phyloP scores from a whole-genome alignment of 345 rosid species.

The Populus alba region DNA sequence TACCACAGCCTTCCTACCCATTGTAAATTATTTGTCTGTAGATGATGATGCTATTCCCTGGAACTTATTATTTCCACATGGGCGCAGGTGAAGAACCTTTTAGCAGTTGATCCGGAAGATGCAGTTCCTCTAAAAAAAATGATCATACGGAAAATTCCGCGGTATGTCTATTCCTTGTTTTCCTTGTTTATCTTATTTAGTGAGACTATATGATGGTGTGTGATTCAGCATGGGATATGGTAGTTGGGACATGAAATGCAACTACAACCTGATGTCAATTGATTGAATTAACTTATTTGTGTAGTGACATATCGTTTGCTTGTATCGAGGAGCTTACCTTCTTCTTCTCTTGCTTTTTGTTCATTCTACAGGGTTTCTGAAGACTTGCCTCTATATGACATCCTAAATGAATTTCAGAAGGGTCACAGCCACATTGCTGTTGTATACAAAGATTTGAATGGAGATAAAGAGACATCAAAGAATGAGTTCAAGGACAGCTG shows the following conservation, averaged over 20 bases:
- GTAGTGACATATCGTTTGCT: neutral
- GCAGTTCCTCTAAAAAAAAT: constrained; percentile 79
- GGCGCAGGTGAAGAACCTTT: constrained; percentile 80
- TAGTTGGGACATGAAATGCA: neutral
- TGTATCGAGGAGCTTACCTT: neutral
- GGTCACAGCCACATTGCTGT: constrained; percentile 97
- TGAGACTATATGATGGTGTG: neutral
- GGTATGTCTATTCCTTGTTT: constrained; percentile 35
- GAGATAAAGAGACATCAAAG: constrained; percentile 33
- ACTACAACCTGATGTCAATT: neutral
- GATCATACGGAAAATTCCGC: constrained; percentile 84
- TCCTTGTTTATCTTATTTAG: neutral
- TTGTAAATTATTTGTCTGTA: neutral
- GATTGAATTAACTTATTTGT: neutral
- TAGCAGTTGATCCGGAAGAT: constrained; percentile 66
- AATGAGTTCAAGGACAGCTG: constrained; percentile 54
- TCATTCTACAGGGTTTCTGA: constrained; percentile 62
- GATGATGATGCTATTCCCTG: neutral
- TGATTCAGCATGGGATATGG: neutral
- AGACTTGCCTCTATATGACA: constrained; percentile 83
- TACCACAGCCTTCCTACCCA: neutral
- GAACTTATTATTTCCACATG: constrained; percentile 5
- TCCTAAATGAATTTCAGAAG: constrained; percentile 91
- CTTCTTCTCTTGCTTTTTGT: constrained; percentile 13
- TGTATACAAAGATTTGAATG: constrained; percentile 68